Evolutionary conservation across 768 basidiomycete genomes (phyloP).

Genomic region (Lactarius evosmus): DNA sequence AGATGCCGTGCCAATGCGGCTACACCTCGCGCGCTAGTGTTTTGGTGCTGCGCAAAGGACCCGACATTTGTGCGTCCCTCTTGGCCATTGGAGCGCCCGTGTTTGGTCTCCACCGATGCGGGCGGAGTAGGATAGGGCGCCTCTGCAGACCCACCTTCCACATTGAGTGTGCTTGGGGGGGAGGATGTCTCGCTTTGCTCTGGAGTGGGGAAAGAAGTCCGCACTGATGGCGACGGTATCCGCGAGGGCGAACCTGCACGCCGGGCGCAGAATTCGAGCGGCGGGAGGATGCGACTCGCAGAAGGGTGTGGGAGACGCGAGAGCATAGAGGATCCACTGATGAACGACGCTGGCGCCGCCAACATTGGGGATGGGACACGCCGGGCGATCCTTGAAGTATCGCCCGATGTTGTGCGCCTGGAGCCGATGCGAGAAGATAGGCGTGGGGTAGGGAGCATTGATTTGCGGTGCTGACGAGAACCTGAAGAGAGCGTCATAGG

Average conservation of each 20-base stretch:
- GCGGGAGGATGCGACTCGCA: background rate
- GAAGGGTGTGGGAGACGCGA: background rate
- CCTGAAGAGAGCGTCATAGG: slow-evolving; percentile 14
- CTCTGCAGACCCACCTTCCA: background rate
- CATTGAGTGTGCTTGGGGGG: background rate
- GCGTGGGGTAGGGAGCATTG: slow-evolving; percentile 19
- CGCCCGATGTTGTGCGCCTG: background rate
- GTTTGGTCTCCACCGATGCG: background rate
- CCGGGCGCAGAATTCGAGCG: background rate
- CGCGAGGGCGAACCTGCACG: slow-evolving; percentile 6
- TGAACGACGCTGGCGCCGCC: background rate
- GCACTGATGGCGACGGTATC: slow-evolving; percentile 6
- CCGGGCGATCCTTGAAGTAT: slow-evolving; percentile 10
- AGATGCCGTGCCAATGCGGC: background rate
- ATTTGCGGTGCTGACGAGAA: slow-evolving; percentile 19
- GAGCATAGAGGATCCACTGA: background rate
- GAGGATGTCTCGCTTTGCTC: background rate
- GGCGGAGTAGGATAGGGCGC: background rate
- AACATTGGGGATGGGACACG: slow-evolving; percentile 14
- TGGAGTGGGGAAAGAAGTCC: background rate
- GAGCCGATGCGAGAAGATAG: slow-evolving; percentile 11
- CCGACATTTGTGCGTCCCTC: background rate
- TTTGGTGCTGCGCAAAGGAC: background rate
- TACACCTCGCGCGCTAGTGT: background rate
- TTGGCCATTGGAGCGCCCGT: background rate